Conservation (phyloP, 1,139 yeast genomes). For the Kurtzmaniella quercitrusa region DNA sequence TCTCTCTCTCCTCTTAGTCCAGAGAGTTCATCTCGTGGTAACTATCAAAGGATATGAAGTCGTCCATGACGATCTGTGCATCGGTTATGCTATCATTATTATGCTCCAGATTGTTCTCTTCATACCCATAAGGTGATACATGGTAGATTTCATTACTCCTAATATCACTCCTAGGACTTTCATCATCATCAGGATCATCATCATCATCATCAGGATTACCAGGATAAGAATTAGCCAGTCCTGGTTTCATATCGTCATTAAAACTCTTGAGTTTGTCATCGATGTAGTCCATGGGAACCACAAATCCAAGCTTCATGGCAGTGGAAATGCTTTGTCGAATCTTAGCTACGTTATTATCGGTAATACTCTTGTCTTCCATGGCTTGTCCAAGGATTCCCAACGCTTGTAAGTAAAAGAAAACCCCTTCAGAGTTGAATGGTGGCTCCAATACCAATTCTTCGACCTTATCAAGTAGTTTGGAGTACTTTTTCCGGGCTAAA, state of each 20-base stretch:
- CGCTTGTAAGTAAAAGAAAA: slow-evolving; percentile 29
- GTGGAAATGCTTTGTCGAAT: slow-evolving; percentile 6
- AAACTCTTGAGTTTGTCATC: background rate
- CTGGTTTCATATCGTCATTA: background rate
- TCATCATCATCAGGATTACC: background rate
- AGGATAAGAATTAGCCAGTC: background rate
- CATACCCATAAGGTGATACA: background rate
- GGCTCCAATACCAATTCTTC: slow-evolving; percentile 40
- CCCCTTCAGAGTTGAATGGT: slow-evolving; percentile 44
- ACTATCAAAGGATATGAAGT: background rate
- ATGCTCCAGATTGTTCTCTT: background rate
- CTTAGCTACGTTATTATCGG: slow-evolving; percentile 10
- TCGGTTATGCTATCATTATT: background rate
- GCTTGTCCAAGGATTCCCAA: slow-evolving; percentile 21
- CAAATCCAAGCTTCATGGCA: background rate
- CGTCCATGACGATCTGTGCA: background rate
- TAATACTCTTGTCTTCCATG: slow-evolving; percentile 13
- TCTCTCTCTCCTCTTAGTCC: background rate
- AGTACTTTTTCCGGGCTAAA: slow-evolving; percentile 22
- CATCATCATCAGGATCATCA: background rate
- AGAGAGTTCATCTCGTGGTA: background rate
- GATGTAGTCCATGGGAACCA: background rate
- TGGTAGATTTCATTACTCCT: background rate
- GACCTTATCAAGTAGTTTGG: slow-evolving; percentile 24
- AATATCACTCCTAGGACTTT: background rate